These are phyloP conservation scores for Claviceps purpurea DNA, from an alignment of 2,329 filamentous ascomycete genomes.

Conservation along the genomic window DNA sequence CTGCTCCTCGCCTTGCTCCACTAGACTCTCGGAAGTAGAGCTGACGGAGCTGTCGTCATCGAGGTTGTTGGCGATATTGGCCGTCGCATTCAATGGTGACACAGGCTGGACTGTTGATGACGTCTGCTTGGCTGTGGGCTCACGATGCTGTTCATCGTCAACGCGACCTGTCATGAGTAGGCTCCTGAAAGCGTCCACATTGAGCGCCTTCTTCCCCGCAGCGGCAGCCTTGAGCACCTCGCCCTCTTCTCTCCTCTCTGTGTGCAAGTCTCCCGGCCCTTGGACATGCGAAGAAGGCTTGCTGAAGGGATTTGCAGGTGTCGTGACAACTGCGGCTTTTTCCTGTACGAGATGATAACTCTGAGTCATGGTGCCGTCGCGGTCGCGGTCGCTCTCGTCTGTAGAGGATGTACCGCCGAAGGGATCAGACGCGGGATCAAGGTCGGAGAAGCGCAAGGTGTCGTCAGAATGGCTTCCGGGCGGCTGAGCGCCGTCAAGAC, in stretches of 20 bases:
- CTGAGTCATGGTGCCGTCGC: conserved; percentile 12
- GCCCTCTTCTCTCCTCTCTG: conserved; percentile 18
- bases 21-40: conserved; percentile 2
- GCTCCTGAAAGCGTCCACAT: conserved; percentile 67
- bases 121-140: background rate
- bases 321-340: background rate
- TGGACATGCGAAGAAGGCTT: conserved; percentile 41
- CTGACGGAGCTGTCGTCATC: background rate
- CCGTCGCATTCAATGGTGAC: background rate
- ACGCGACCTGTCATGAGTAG: conserved; percentile 61
- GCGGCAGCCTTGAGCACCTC: conserved; percentile 19
- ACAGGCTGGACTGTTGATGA: background rate
- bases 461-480: conserved; percentile 13
- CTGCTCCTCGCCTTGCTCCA: background rate
- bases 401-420: conserved; percentile 16
- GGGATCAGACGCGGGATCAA: conserved; percentile 12
- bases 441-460: conserved; percentile 8
- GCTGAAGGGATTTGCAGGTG: conserved; percentile 34
- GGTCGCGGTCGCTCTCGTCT: conserved; percentile 18
- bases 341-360: background rate
- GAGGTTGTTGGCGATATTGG: background rate
- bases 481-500: conserved; percentile 17
- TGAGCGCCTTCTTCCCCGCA: conserved; percentile 36
- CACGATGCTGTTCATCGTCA: conserved; percentile 13
- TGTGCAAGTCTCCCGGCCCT: conserved; percentile 17